These are phyloP conservation scores for Pleomassaria siparia DNA, from an alignment of 2,329 filamentous ascomycete species.

Conservation along the genomic window DNA sequence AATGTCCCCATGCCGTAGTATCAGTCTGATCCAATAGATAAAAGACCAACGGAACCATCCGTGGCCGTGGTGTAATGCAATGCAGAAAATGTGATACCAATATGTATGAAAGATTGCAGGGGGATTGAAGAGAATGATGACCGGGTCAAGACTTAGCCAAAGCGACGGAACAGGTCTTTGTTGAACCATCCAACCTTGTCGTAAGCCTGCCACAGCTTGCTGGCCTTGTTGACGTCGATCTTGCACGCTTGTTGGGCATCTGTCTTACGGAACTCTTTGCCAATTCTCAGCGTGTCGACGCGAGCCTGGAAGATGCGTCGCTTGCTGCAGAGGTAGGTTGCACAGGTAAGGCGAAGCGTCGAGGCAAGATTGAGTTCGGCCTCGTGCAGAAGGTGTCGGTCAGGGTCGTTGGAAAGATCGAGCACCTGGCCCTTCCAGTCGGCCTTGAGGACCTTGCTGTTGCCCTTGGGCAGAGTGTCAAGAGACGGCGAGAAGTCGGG, in stretches of 20 bases:
- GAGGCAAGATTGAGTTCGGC: conserved; percentile 77
- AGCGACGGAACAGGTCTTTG: conserved; percentile 51
- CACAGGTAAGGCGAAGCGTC: conserved; percentile 78
- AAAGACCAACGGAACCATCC: conserved; percentile 18
- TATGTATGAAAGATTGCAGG: conserved; percentile 1
- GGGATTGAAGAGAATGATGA: background rate
- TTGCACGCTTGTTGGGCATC: conserved; percentile 96
- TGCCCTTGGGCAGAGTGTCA: conserved; percentile 61
- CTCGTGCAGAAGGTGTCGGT: conserved; percentile 70
- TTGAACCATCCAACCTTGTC: conserved; percentile 85
- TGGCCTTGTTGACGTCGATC: conserved; percentile 97
- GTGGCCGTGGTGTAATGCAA: conserved; percentile 27
- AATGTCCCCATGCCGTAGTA: conserved; percentile 20
- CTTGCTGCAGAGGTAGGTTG: conserved; percentile 90
- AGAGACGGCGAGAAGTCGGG: conserved; percentile 72
- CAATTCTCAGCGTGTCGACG: conserved; percentile 64
- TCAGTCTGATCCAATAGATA: conserved; percentile 21
- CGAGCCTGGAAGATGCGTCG: conserved; percentile 83
- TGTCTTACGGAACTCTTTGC: conserved; percentile 91
- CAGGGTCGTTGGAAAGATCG: conserved; percentile 66
- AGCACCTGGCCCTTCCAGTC: conserved; percentile 84
- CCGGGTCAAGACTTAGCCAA: conserved; percentile 31
- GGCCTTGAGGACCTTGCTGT: conserved; percentile 73
- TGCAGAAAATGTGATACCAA: conserved; percentile 9
- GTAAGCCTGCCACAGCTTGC: conserved; percentile 86